Evolutionary conservation across 78 protist genomes (phyloP), one percentile per base, ranked within the genome.

Genomic region (Speleostelium caveatum): DNA sequence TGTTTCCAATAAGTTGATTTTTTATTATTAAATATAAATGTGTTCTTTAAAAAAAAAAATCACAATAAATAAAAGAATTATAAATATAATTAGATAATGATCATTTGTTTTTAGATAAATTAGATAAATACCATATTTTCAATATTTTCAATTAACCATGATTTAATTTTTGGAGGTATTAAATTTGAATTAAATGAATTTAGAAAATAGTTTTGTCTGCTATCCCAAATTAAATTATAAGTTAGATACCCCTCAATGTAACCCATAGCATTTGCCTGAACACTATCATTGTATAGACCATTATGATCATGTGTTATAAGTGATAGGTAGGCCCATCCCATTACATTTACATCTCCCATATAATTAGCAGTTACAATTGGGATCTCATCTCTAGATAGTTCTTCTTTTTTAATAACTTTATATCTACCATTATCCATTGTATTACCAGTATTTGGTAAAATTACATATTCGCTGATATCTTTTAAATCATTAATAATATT

Each of bases 161-260:
- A 19, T 26, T 28, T 36, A 0, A 69, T 24, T 30, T 56, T 42
- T 0, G 1, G 26, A 21, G 65, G 66, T 0, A 83, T 42, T 22
- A 2, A 7, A 1, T 39, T 12, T 1, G 62, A 33, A 2, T 83
- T 24, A 33, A 68, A 83, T 33, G 59, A 35, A 42, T 56, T 49
- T 32, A 7, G 5, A n/a, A 32, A 45, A 62, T 67, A 28, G 55
- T 93, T 93, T 5, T 21, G 14, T 45, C 49, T 76, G 10, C 80
- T 74, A 22, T 77, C 51, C 36, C 41, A 63, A 62, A 78, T 76
- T 49, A 51, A 55, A 21, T 74, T 61, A 12, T 61, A 3, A 6
- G 93, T 75, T 53, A 94, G 55, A 26, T 32, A 49, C 14, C 96
- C 96, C 71, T 94, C 96, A 53, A 90, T 38, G 53, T 75, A 90